Conservation (phyloP, 371 early-diverging fungal genomes). For the Circinella minor region DNA sequence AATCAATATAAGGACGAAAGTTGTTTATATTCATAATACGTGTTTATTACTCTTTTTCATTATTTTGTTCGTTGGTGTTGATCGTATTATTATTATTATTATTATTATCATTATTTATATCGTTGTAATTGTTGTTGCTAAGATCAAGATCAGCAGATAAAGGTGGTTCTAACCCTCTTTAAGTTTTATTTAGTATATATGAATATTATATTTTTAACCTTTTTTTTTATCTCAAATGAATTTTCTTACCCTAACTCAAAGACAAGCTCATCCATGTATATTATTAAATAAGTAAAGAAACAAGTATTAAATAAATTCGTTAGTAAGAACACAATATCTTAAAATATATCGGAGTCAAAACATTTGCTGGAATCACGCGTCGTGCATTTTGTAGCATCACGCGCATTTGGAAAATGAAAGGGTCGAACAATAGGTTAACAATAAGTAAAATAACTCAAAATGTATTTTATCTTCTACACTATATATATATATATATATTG, state of each 20-base stretch:
- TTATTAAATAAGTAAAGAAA: background rate
- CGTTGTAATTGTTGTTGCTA: background rate
- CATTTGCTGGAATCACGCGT: too few species aligned
- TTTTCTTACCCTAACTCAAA: background rate
- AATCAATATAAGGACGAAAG: too few species aligned
- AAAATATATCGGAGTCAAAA: too few species aligned
- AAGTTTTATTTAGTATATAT: background rate
- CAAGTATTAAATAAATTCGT: too few species aligned
- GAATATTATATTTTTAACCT: background rate
- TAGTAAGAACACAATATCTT: too few species aligned
- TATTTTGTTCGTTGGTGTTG: background rate
- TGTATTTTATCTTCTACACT: too few species aligned
- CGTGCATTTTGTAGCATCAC: too few species aligned
- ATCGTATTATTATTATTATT: background rate
- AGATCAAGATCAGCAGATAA: background rate
- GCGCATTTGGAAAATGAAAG: too few species aligned
- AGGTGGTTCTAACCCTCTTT: background rate
- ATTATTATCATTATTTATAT: background rate
- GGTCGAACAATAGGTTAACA: too few species aligned
- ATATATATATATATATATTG: too few species aligned
- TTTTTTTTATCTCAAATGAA: background rate
- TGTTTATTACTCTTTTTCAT: background rate
- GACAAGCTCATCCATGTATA: conserved; percentile 4
- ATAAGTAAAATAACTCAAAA: too few species aligned
- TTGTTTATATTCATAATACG: too few species aligned